Evolutionary conservation across 805 yeast genomes (phyloP).

Genomic region (Sugiyamaella americana): DNA sequence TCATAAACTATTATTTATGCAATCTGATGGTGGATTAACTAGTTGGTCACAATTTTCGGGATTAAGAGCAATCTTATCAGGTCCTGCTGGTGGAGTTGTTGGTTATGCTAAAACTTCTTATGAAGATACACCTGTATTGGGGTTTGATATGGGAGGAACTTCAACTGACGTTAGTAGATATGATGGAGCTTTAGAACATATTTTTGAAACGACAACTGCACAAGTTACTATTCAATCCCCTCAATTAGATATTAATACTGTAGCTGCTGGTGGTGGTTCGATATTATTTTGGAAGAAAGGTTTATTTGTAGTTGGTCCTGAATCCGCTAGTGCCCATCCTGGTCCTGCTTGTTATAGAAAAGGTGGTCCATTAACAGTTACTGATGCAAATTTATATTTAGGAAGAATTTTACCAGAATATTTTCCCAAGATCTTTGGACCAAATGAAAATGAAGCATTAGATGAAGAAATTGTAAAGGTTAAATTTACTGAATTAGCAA

Average conservation of each 20-base stretch:
- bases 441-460: constrained; percentile 63
- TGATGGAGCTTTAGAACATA: constrained; percentile 65
- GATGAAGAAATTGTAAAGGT: constrained; percentile 47
- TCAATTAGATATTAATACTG: constrained; percentile 73
- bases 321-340: constrained; percentile 81
- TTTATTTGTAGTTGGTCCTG: constrained; percentile 77
- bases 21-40: constrained; percentile 92
- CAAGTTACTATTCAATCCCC: constrained; percentile 82
- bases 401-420: constrained; percentile 68
- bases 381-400: constrained; percentile 73
- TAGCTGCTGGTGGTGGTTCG: constrained; percentile 84
- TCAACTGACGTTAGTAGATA: constrained; percentile 79
- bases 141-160: constrained; percentile 90
- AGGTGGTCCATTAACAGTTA: constrained; percentile 76
- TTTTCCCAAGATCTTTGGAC: constrained; percentile 81
- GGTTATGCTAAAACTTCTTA: constrained; percentile 85
- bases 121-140: constrained; percentile 56
- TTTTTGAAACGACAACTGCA: constrained; percentile 78
- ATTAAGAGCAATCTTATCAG: constrained; percentile 79
- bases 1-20: constrained; percentile 59
- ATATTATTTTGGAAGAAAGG: constrained; percentile 63
- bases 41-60: constrained; percentile 83
- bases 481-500: constrained; percentile 51
- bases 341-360: constrained; percentile 86
- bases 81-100: constrained; percentile 98